These are phyloP conservation scores for Tritrichomonas musculus DNA, from an alignment of 208 protist genomes.

Conservation along the genomic window DNA sequence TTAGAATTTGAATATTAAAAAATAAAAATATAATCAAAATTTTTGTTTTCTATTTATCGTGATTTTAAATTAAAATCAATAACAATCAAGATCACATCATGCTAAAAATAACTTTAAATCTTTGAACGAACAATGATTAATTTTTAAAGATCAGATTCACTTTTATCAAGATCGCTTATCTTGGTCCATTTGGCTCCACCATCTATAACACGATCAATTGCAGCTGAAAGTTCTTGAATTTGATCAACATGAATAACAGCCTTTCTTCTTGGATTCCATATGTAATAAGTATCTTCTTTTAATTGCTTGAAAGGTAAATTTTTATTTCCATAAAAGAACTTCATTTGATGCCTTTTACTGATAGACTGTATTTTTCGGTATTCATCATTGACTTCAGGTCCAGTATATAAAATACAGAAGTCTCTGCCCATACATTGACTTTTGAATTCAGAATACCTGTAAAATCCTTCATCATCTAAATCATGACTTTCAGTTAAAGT, in stretches of 20 bases:
- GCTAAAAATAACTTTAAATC: no score
- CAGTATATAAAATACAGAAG: neutral
- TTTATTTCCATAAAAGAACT: conserved; percentile 7
- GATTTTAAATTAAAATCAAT: no score
- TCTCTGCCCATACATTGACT: neutral
- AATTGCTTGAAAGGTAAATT: neutral
- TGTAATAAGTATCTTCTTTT: neutral
- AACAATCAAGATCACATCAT: no score
- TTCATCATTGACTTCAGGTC: neutral
- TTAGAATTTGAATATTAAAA: no score
- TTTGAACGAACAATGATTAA: no score
- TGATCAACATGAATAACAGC: neutral
- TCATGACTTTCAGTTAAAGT: neutral
- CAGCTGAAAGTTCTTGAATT: neutral
- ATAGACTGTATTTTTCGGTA: neutral
- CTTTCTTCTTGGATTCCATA: neutral
- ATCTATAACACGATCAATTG: neutral
- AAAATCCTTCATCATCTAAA: conserved; percentile 32
- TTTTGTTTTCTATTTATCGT: no score
- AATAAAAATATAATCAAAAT: no score
- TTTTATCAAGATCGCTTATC: neutral
- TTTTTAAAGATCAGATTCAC: neutral
- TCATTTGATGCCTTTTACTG: neutral
- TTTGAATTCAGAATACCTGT: neutral
- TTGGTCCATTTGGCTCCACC: neutral